Conservation (phyloP, 1,284 basidiomycete species). For the Apiotrichum montevideense region DNA sequence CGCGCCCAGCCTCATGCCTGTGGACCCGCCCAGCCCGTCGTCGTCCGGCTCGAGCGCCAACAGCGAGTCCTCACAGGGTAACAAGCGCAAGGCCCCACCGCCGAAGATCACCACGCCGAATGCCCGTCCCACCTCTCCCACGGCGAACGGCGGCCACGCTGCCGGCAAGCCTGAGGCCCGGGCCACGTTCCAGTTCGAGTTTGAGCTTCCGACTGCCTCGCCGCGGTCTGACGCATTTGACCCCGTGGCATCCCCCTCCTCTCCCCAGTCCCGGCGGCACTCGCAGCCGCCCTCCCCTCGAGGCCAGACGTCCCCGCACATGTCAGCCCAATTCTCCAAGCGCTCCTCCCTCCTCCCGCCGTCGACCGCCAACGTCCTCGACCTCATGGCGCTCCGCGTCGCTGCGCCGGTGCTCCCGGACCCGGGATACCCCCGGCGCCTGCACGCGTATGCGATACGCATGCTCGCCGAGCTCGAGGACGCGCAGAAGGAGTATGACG, state of each 20-base stretch:
- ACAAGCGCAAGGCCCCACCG: slow-evolving; percentile 27
- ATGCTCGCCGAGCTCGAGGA: slow-evolving; percentile 51
- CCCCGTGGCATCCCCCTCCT: slow-evolving; percentile 18
- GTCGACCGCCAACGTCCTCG: slow-evolving; percentile 38
- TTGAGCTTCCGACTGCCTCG: slow-evolving; percentile 45
- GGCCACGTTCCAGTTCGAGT: slow-evolving; percentile 41
- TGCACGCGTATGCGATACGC: slow-evolving; percentile 50
- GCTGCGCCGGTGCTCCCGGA: slow-evolving; percentile 13
- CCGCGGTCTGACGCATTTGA: slow-evolving; percentile 47
- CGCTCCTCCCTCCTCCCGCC: slow-evolving; percentile 45
- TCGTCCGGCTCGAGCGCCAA: slow-evolving; percentile 4
- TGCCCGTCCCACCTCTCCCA: background rate
- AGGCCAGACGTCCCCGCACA: slow-evolving; percentile 38
- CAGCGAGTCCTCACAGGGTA: background rate
- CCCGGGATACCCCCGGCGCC: slow-evolving; percentile 32
- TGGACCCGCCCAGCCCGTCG: slow-evolving; percentile 5
- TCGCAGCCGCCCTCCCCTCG: slow-evolving; percentile 32
- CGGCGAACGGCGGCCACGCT: background rate
- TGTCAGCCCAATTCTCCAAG: slow-evolving; percentile 46
- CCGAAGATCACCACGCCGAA: slow-evolving; percentile 29
- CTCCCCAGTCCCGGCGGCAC: slow-evolving; percentile 16
- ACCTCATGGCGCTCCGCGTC: slow-evolving; percentile 20
- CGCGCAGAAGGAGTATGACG: slow-evolving; percentile 48
- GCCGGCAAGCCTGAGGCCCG: background rate
- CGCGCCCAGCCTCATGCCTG: slow-evolving; percentile 12